Evolutionary conservation across 1,139 yeast genomes (phyloP), one percentile per base, ranked within the genome.

Genomic region (Entelexis paramagnoliae): DNA sequence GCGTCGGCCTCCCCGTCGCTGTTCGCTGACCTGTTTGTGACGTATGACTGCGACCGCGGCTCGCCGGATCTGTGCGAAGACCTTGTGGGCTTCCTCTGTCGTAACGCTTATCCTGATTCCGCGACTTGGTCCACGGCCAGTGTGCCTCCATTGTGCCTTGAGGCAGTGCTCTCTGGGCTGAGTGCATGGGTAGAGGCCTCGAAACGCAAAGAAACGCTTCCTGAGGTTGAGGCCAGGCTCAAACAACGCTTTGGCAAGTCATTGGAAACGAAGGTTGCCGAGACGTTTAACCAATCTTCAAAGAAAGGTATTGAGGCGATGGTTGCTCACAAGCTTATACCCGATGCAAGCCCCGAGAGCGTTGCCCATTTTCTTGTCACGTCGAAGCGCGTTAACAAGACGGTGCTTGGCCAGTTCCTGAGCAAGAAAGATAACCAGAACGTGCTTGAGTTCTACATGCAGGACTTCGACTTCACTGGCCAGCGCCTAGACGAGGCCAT

Each of bases 91-190:
- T 78, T 83, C 51, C 72, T 93, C 51, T 81, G 95, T 56, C 76
- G 83, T 51, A 71, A 86, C 41, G 80, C 95, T 0, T 74, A 84
- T 46, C 93, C 96, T 0, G 94, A 86, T 60, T 77, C 88, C 20
- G 91, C 95, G 0, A 60, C 65, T 7, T 72, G 76, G 61, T 82
- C 95, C 0, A 85, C 96, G 0, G 86, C 84, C 36, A 82, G 79
- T 62, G 95, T 91, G 1, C 97, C 98, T 0, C 96, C 97, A 1
- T 76, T 89, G 11, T 91, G 97, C 62, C 72, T 91, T 46, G 97
- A 91, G 62, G 95, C 97, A 2, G 67, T 91, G 3, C 72, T 91
- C 33, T 75, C 52, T 3, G 58, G 53, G 1, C 32, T 56, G 13
- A 51, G 85, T 20, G 49, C 57, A 16, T 53, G 60, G 58, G 51